These are phyloP conservation scores for Pseudogymnoascus sp. DNA, from an alignment of 2,329 filamentous ascomycete species.

Conservation along the genomic window DNA sequence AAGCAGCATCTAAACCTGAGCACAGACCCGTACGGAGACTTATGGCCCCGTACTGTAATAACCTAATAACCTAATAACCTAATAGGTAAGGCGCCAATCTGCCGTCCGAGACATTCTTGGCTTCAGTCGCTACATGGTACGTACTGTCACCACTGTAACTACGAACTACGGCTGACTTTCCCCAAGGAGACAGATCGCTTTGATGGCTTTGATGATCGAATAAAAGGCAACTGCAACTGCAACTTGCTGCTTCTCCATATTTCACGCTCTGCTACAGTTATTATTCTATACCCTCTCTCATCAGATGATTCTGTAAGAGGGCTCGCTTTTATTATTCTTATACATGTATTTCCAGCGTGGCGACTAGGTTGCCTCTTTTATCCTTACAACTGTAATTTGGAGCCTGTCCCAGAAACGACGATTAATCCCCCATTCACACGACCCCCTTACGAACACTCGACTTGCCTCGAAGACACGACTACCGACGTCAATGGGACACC, in stretches of 20 bases:
- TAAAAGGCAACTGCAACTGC: not conserved
- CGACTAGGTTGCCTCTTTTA: not conserved
- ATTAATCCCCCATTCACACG: not conserved
- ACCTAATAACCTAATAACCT: too few species aligned
- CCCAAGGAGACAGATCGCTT: slow-evolving; percentile 4
- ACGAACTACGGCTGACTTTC: not conserved
- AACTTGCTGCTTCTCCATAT: not conserved
- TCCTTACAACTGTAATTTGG: not conserved
- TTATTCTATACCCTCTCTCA: not conserved
- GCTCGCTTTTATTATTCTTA: not conserved
- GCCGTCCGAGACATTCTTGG: not conserved
- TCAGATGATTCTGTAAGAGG: not conserved
- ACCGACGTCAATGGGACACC: not conserved
- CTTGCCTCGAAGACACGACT: not conserved
- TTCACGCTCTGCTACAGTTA: not conserved
- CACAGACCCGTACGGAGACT: too few species aligned
- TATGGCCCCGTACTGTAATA: too few species aligned
- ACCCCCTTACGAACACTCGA: not conserved
- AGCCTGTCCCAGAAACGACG: not conserved
- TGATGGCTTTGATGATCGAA: not conserved
- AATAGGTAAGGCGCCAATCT: not conserved
- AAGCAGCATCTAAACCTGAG: too few species aligned
- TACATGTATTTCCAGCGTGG: slow-evolving; percentile 1
- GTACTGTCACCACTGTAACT: not conserved
- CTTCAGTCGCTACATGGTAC: not conserved